These are phyloP conservation scores for Pythium rishiriense DNA, from an alignment of 352 stramenopile genomes.

Conservation along the genomic window DNA sequence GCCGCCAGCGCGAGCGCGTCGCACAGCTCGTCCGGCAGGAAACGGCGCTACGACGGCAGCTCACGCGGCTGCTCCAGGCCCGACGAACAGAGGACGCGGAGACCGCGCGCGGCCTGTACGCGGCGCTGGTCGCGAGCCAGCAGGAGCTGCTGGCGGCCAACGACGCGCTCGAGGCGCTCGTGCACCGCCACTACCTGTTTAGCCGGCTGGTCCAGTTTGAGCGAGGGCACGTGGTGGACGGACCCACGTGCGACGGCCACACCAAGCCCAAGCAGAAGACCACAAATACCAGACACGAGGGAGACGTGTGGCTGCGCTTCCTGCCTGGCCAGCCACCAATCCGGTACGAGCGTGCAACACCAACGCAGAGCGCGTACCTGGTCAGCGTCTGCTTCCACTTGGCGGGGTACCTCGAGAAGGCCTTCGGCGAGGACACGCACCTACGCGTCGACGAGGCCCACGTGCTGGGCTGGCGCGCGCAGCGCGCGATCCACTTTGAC, in stretches of 20 bases:
- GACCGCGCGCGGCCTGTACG: not conserved
- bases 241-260: not conserved
- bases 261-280: not conserved
- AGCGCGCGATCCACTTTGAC: slow-evolving; percentile 10
- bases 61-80: slow-evolving; percentile 2
- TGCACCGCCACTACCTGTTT: slow-evolving; percentile 12
- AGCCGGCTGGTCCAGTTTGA: slow-evolving; percentile 12
- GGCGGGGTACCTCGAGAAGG: not conserved
- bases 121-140: slow-evolving; percentile 3
- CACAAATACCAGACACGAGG: not conserved
- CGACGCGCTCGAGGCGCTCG: slow-evolving; percentile 4
- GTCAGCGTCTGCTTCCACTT: slow-evolving; percentile 14
- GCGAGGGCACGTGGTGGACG: not conserved
- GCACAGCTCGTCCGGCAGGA: slow-evolving; percentile 1
- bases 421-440: not conserved
- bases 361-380: slow-evolving; percentile 1
- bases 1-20: slow-evolving; percentile 7
- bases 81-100: not conserved
- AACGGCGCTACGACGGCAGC: not conserved
- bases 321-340: not conserved
- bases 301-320: not conserved
- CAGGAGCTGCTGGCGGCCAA: slow-evolving; percentile 2
- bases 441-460: slow-evolving; percentile 8
- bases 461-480: slow-evolving; percentile 4
- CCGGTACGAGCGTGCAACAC: not conserved